Evolutionary conservation across 495 filamentous ascomycete species (phyloP), one percentile per base, ranked within the genome.

Genomic region (Sphaerosporella brunnea): DNA sequence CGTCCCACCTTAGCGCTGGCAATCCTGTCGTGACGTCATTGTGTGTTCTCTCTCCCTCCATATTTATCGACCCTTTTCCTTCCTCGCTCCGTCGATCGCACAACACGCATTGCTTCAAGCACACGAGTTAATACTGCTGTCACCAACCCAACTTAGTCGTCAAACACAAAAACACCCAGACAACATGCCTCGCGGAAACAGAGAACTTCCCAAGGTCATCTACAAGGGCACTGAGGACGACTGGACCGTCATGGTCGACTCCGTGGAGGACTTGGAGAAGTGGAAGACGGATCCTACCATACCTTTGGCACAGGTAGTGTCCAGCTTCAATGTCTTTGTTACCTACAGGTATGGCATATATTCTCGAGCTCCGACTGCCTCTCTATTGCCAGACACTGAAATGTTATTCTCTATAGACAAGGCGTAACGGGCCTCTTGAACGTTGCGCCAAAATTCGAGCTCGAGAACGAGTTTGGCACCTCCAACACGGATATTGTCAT

Each of bases 401-500:
- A 32, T 15, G 10, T 36, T 26, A 23, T 42, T 35, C 38, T 28
- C 34, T 7, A 56, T 52, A 96, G 88, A 61, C 85, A 93, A 53
- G 88, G 90, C 52, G 74, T 74, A 9, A 84, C 93, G 61, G 90
- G 88, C 42, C 68, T 77, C 50, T 64, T 82, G 35, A 80, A 94
- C 55, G 64, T 63, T 4, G 85, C 85, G 13, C 83, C 82, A 54
- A 82, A 90, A 34, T 58, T 65, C 13, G 65, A 64, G 20, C 72
- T 97, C 2, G 78, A 88, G 55, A 80, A 75, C 54, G 87, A 97
- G 68, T 97, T 97, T 53, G 85, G 84, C 37, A 87, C 82, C 8
- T 51, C 64, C 37, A 68, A 77, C 37, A 78, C 84, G 11, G 86
- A 94, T 0, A 82, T 83, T 1, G 77, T 77, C 36, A 74, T 96